These are phyloP conservation scores for Bathelium albidoporum DNA, from an alignment of 495 filamentous ascomycete species.

Conservation along the genomic window DNA sequence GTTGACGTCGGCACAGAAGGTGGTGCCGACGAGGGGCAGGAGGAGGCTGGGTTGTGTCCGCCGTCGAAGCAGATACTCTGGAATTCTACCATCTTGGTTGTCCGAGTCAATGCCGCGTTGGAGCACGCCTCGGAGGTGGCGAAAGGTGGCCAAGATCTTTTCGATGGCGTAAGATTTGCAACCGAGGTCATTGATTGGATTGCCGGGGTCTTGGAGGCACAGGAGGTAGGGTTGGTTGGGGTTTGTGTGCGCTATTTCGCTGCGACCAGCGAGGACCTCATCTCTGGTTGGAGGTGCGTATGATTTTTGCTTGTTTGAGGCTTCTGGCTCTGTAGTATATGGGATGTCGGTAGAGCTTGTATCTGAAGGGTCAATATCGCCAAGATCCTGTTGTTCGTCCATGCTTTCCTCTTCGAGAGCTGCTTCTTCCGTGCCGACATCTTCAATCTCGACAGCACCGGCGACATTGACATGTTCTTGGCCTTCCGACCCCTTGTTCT, in stretches of 20 bases:
- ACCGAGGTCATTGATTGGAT: conserved; percentile 48
- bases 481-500: background rate
- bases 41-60: background rate
- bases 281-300: background rate
- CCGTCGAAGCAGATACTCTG: background rate
- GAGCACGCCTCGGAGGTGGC: background rate
- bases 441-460: background rate
- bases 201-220: conserved; percentile 52
- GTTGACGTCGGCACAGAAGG: background rate
- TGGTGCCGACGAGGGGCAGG: background rate
- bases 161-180: conserved; percentile 33
- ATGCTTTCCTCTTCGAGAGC: background rate
- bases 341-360: background rate
- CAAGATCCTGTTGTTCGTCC: background rate
- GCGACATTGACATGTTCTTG: background rate
- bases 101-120: background rate
- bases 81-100: background rate
- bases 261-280: conserved; percentile 1
- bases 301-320: background rate
- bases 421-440: background rate
- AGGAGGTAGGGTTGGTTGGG: conserved; percentile 33
- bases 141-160: conserved; percentile 30
- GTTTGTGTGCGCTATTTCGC: conserved; percentile 11
- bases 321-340: background rate
- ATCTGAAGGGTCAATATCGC: background rate